phyloP scores from a whole-genome alignment of 2,329 filamentous ascomycete species.

The Colletotrichum noveboracense region DNA sequence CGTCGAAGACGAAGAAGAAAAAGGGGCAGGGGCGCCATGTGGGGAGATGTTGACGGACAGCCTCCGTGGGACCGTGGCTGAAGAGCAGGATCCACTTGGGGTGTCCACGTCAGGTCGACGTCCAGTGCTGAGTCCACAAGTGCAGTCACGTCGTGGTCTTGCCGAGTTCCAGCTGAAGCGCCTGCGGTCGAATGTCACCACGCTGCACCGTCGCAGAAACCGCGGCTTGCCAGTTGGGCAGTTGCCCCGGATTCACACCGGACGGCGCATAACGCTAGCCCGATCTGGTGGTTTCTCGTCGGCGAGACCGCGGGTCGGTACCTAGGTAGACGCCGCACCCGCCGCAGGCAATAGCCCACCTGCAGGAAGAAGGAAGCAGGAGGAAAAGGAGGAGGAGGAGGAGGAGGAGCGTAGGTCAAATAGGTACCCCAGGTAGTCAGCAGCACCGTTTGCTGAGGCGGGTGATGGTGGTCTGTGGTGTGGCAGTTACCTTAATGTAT shows the following conservation, averaged over 20 bases:
- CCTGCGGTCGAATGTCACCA: not conserved
- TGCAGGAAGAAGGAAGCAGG: not conserved
- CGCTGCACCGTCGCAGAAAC: not conserved
- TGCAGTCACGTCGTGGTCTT: not conserved
- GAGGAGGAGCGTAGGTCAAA: no score
- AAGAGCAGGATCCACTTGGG: not conserved
- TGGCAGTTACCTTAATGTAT: not conserved
- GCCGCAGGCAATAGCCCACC: not conserved
- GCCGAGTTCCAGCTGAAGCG: not conserved
- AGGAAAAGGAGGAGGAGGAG: not conserved
- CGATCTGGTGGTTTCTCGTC: not conserved
- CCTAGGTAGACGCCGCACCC: not conserved
- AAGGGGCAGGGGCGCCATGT: not conserved
- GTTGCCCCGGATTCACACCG: not conserved
- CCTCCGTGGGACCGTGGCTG: not conserved
- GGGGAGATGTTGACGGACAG: conserved; percentile 8
- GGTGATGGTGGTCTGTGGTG: not conserved
- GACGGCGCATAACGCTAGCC: not conserved
- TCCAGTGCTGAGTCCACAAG: not conserved
- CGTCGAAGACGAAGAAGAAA: not conserved
- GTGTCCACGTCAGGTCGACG: not conserved
- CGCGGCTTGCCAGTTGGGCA: not conserved
- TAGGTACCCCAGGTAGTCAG: not conserved
- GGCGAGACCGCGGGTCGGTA: not conserved
- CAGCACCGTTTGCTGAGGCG: not conserved